Evolutionary conservation across 306 rosid genomes (phyloP).

Genomic region (Aeschynomene evenia): DNA sequence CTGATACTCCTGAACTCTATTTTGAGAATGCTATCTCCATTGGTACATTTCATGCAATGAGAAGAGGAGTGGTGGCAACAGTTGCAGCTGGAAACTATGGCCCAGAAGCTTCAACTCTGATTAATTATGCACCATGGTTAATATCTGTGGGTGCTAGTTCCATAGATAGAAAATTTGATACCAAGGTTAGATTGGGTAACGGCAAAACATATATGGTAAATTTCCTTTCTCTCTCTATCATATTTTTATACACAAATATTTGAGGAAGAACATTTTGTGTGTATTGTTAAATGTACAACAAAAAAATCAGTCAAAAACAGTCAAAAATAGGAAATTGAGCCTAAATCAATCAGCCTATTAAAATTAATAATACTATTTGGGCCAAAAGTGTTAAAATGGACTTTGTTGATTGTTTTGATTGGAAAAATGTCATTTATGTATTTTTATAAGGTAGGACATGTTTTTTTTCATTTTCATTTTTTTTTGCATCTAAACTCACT

Average conservation of each 20-base stretch:
- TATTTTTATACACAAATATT: no score
- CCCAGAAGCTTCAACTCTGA: slow-evolving; percentile 5
- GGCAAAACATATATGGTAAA: slow-evolving; percentile 36
- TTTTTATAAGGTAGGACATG: neutral
- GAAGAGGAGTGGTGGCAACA: slow-evolving; percentile 42
- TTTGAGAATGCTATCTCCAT: slow-evolving; percentile 29
- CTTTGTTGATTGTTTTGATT: no score
- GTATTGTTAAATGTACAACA: no score
- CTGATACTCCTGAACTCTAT: neutral
- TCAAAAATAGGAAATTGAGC: no score
- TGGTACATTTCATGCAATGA: slow-evolving; percentile 60
- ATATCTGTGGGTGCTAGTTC: slow-evolving; percentile 53
- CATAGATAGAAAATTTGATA: slow-evolving; percentile 46
- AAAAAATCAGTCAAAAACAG: no score
- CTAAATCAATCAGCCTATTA: no score
- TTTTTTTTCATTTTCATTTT: no score
- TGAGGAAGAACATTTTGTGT: no score
- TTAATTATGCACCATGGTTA: slow-evolving; percentile 46
- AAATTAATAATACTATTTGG: no score
- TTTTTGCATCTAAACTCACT: no score
- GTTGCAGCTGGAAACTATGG: slow-evolving; percentile 39
- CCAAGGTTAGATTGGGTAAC: slow-evolving; percentile 43
- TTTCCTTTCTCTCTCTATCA: neutral
- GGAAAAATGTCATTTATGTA: no score
- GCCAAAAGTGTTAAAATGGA: no score